Conservation (phyloP, 2,329 filamentous ascomycete genomes). For the Calonectria crousiana region DNA sequence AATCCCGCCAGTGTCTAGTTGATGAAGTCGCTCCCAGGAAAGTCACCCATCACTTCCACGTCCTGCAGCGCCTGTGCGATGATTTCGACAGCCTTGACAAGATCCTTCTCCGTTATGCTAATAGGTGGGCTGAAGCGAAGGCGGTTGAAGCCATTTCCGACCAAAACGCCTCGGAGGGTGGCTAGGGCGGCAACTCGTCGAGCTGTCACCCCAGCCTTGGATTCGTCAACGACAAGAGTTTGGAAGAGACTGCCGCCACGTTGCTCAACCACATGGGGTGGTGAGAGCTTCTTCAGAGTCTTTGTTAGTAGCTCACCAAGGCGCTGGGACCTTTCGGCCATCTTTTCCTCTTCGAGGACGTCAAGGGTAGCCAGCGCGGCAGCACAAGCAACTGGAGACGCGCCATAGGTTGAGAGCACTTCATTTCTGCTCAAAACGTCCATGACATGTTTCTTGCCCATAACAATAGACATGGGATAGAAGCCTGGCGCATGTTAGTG, state of each 20-base stretch:
- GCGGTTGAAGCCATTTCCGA: slow-evolving; percentile 15
- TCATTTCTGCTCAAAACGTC: slow-evolving; percentile 14
- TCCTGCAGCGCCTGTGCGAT: slow-evolving; percentile 18
- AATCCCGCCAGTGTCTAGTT: not conserved
- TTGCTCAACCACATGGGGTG: slow-evolving; percentile 14
- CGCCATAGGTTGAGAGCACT: slow-evolving; percentile 15
- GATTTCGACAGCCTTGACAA: slow-evolving; percentile 14
- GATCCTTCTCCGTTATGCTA: slow-evolving; percentile 27
- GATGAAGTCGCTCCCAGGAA: slow-evolving; percentile 16
- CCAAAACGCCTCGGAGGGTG: slow-evolving; percentile 15
- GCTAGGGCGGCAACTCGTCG: slow-evolving; percentile 2
- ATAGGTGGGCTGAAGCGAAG: slow-evolving; percentile 22
- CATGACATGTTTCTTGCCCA: slow-evolving; percentile 28
- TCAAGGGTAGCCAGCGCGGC: slow-evolving; percentile 23
- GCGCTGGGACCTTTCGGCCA: slow-evolving; percentile 12
- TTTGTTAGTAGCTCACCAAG: slow-evolving; percentile 18
- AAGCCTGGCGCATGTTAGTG: slow-evolving; percentile 10
- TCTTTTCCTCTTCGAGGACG: slow-evolving; percentile 18
- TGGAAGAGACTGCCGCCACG: slow-evolving; percentile 23
- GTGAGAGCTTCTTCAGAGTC: not conserved
- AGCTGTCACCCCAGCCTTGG: slow-evolving; percentile 7
- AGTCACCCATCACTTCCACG: not conserved
- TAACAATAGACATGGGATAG: slow-evolving; percentile 5
- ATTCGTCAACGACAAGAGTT: slow-evolving; percentile 21
- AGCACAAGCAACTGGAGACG: slow-evolving; percentile 20